Conservation (phyloP, 257 asterid genomes). For the Cynanchum wilfordii region DNA sequence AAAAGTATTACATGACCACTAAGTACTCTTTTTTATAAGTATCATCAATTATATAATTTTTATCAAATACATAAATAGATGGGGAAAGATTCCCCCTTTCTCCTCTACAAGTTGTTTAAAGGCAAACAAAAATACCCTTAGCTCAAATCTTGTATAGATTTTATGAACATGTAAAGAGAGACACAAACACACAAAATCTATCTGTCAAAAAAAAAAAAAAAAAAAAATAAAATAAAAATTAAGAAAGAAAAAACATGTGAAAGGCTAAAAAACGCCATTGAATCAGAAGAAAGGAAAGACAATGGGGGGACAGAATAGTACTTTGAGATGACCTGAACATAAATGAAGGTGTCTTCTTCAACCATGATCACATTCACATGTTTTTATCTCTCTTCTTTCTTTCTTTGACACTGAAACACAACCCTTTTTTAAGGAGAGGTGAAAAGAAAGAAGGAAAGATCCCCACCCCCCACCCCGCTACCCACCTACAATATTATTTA, state of each 20-base stretch:
- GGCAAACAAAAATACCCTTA: not conserved
- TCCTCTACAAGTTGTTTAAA: too few relatives aligned
- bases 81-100: too few relatives aligned
- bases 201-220: not conserved
- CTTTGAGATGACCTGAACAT: not conserved
- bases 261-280: not conserved
- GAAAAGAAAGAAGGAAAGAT: not conserved
- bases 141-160: not conserved
- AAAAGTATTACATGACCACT: too few relatives aligned
- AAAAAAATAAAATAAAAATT: too few relatives aligned
- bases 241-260: not conserved
- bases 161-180: not conserved
- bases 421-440: not conserved
- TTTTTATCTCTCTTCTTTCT: not conserved
- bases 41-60: too few relatives aligned
- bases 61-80: too few relatives aligned
- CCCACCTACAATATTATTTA: too few relatives aligned
- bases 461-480: too few relatives aligned
- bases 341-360: not conserved
- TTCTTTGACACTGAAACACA: not conserved
- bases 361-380: constrained; percentile 11
- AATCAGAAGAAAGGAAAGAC: not conserved
- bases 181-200: not conserved
- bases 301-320: not conserved
- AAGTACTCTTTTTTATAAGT: too few relatives aligned